Percentiles rank a stretch among this genome's conserved stretches.
Evolutionary conservation across 371 early-diverging fungal species (phyloP).

Genomic region (Blastocladiella emersonii): DNA sequence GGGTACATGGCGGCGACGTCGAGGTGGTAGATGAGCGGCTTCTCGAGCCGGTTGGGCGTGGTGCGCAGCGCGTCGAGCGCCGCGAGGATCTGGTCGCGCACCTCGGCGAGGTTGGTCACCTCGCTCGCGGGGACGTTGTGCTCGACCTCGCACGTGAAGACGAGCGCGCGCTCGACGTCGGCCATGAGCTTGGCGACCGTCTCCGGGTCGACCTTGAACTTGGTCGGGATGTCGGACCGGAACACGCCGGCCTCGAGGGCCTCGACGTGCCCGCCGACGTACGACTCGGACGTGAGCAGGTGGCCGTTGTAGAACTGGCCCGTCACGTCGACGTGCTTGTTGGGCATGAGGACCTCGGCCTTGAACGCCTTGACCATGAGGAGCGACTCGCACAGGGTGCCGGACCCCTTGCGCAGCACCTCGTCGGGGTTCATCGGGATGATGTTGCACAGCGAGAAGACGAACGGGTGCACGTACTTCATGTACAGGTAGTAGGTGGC

Average conservation of each 20-base stretch:
- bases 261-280: slow-evolving; percentile 99
- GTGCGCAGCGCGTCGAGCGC: slow-evolving; percentile 53
- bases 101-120: slow-evolving; percentile 64
- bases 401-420: slow-evolving; percentile 92
- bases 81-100: slow-evolving; percentile 37
- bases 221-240: slow-evolving; percentile 85
- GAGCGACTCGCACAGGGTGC: slow-evolving; percentile 95
- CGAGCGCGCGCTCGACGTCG: slow-evolving; percentile 80
- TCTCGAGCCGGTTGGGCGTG: slow-evolving; percentile 48
- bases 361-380: slow-evolving; percentile 94
- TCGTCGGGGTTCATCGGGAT: slow-evolving; percentile 97
- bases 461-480: slow-evolving; percentile 99
- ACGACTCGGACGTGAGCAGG: slow-evolving; percentile 88
- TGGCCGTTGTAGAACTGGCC: slow-evolving; percentile 81
- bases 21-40: slow-evolving; percentile 95
- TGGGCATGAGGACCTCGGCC: slow-evolving; percentile 90
- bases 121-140: slow-evolving; percentile 50
- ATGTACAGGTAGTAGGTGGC: slow-evolving; percentile 98
- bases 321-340: slow-evolving; percentile 70
- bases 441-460: slow-evolving; percentile 97
- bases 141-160: slow-evolving; percentile 77
- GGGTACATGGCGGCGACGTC: slow-evolving; percentile 99
- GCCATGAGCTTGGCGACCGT: slow-evolving; percentile 72
- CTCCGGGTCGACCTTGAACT: slow-evolving; percentile 66
- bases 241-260: slow-evolving; percentile 98